Evolutionary conservation across 257 asterid species (phyloP).

Genomic region (Solanum medicagineum): DNA sequence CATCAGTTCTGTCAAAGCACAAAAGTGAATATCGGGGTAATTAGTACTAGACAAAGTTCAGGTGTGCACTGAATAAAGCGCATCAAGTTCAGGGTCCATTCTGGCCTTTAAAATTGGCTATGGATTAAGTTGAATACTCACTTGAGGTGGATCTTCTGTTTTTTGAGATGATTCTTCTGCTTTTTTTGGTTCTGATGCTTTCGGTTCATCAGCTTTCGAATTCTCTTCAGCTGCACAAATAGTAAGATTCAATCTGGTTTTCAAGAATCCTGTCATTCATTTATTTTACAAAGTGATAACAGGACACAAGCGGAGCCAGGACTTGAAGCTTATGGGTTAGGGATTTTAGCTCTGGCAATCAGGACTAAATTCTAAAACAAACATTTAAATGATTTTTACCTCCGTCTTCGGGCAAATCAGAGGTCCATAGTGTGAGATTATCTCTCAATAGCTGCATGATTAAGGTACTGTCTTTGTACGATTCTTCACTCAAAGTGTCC

Average conservation of each 20-base stretch:
- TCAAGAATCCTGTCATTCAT: neutral
- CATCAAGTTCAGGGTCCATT: neutral
- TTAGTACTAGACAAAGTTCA: neutral
- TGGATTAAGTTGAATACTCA: neutral
- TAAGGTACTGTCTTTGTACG: conserved; percentile 84
- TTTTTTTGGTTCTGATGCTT: conserved; percentile 18
- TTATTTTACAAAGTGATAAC: neutral
- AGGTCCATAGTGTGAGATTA: conserved; percentile 87
- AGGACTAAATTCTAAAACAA: neutral
- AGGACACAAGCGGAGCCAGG: neutral
- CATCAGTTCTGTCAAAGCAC: neutral
- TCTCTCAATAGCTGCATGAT: conserved; percentile 90
- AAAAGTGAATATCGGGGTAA: neutral
- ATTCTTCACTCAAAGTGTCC: conserved; percentile 84
- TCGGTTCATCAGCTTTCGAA: conserved; percentile 39
- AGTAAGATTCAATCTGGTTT: neutral
- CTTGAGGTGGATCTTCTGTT: conserved; percentile 22
- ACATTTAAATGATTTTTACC: conserved; percentile 16
- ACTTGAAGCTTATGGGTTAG: neutral
- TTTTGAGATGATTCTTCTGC: neutral
- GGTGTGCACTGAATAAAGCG: neutral
- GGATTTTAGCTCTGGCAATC: neutral
- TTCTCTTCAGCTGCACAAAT: conserved; percentile 51
- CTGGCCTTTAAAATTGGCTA: neutral
- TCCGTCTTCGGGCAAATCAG: conserved; percentile 85